Percentiles rank a stretch among this genome's conserved stretches.
Conservation (phyloP, 139 green algal species). For the Auxenochlorella protothecoides region DNA sequence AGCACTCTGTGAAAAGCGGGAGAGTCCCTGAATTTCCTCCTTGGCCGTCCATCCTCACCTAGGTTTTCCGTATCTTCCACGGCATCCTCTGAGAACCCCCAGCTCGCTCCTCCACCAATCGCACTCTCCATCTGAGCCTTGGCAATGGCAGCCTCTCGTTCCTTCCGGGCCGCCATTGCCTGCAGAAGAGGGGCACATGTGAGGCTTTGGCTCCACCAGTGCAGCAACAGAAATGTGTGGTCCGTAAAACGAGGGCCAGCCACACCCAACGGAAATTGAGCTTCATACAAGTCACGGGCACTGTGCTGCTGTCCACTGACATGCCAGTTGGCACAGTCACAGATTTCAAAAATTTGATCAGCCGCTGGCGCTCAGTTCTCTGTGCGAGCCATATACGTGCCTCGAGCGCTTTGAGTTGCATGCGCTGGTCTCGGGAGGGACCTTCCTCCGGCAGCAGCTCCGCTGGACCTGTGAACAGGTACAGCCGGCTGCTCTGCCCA, state of each 20-base stretch:
- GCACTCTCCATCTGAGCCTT: constrained; percentile 40
- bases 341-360: too few species aligned
- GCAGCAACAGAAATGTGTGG: too few species aligned
- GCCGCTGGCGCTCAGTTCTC: too few species aligned
- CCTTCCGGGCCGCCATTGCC: constrained; percentile 26
- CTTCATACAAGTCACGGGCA: too few species aligned
- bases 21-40: neutral
- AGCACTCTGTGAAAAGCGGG: too few species aligned
- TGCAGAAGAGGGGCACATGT: constrained; percentile 6
- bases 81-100: constrained; percentile 54
- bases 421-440: constrained; percentile 34
- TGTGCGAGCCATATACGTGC: neutral
- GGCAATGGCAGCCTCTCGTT: constrained; percentile 24
- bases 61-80: constrained; percentile 27
- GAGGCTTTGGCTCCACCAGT: too few species aligned
- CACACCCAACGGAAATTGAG: too few species aligned
- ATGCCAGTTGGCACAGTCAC: too few species aligned
- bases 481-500: constrained; percentile 68
- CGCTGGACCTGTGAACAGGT: constrained; percentile 64
- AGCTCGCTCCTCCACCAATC: constrained; percentile 26
- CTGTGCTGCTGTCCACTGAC: too few species aligned
- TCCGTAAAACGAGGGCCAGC: too few species aligned
- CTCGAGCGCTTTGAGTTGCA: constrained; percentile 40
- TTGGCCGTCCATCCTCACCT: neutral
- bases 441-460: constrained; percentile 82